Base-by-base conservation (phyloP, 331 rosid genomes). In the Arachis monticola region DNA sequence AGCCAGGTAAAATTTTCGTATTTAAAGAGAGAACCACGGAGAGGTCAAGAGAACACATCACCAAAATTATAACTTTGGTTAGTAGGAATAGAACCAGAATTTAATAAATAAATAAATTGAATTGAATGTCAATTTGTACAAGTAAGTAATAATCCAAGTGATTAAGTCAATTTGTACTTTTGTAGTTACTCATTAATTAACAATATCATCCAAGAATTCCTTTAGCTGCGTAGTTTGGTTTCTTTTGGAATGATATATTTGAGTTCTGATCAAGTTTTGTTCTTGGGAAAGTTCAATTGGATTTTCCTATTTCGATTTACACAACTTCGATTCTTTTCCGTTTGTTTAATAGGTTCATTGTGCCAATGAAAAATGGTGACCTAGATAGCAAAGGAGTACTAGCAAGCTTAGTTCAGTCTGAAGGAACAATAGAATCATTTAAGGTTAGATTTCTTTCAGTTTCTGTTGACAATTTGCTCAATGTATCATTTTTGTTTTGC, bases 351-450 rank as follows among this genome's bases (percentile, higher is more conserved):
- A 93, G 96, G 84, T 90, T 89, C 74, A 67, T 93, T 67, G 97
- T 93, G 78, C 88, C 97, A 41, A 87, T 93, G 96, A 80, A 77
- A 84, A 91, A 93, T 76, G 98, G 98, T 59, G 96, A 92, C 64
- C 85, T 94, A 44, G 93, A 94, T 53, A 80, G 90, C 89, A 90
- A 88, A 83, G 98, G 97, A 75, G 57, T 82, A 82, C 93, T 94
- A 60, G 79, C 98, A 70, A 83, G 90, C 72, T 45, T 94, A 73
- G 2, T 94, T 77, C 69, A 63, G 72, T 41, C 83, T 30, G 96
- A 90, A 81, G 98, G 96, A 77, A 87, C 98, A 44, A 9, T 91
- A 47, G 92, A 81, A 83, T 94, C 96, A 50, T 91, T 94, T 64
- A 88, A 94, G 97, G 97, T 94, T 70, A 72, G 81, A 48, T 68